Base-by-base conservation (phyloP, 805 yeast genomes). In the Starmera caribaea region DNA sequence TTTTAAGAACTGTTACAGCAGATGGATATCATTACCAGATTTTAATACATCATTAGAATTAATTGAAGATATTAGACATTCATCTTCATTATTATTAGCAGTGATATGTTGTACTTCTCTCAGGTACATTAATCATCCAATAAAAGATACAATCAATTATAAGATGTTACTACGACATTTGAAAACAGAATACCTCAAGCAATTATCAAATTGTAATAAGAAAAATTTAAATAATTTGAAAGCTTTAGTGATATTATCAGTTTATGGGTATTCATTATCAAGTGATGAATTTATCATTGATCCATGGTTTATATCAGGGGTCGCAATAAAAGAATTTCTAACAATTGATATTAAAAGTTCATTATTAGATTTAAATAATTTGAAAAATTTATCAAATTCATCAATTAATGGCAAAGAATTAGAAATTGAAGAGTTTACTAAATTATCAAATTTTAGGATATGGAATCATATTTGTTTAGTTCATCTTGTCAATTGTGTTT, bases 1-100 rank as follows among this genome's bases (percentile, higher is more conserved):
- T 36, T 84, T 83, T 53, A 62, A 81, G 34, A 73, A 76, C 37
- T 69, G 81, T 49, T 83, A 79, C 51, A 86, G 88, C 5, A 67
- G 86, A 27, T 84, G 94, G 94, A 76, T 81, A 3, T 75, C 83
- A 39, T 75, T 83, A 38, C 87, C 89, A 0, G 69, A 70, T 27
- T 62, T 62, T 12, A 51, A 71, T 30, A 53, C 76, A 5, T 68
- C 79, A 0, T 69, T 62, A 15, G 63, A 61, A 30, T 60, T 83
- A 16, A 61, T 81, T 9, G 68, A 64, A 5, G 56, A 70, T 29
- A 65, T 82, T 33, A 54, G 76, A 32, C 43, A 51, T 17, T 48
- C 68, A 31, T 76, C 84, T 16, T 76, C 89, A 1, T 60, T 84
- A 31, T 61, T 84, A n/a, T 58, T 83, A 13, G 79, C 86, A 1